A percentile compares a stretch with the other conserved stretches of the same genome.
Conservation (phyloP, 306 rosid genomes). For the Luffa acutangula region DNA sequence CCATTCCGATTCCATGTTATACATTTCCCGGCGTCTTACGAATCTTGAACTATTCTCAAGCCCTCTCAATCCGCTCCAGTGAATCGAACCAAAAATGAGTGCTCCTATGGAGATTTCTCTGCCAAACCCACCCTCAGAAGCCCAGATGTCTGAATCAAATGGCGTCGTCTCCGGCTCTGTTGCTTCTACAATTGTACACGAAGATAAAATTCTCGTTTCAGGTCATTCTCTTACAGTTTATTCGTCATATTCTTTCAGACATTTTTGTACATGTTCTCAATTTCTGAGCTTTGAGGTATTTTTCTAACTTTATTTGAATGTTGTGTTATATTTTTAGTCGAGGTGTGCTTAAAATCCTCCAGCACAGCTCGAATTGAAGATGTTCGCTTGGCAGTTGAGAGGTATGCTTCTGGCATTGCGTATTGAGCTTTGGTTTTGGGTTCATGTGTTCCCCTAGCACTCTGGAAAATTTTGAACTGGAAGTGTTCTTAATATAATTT, state of each 20-base stretch:
- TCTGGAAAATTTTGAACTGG: background rate
- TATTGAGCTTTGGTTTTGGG: background rate
- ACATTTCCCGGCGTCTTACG: background rate
- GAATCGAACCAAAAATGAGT: constrained; percentile 29
- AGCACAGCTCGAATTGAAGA: constrained; percentile 63
- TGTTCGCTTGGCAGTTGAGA: constrained; percentile 63
- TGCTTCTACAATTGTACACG: constrained; percentile 24
- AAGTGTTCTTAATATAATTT: background rate
- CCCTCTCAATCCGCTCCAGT: background rate
- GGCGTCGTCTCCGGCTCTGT: constrained; percentile 22
- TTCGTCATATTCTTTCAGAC: background rate
- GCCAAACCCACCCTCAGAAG: constrained; percentile 25
- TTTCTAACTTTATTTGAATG: background rate
- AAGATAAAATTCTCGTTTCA: constrained; percentile 59
- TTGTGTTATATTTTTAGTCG: constrained; percentile 33
- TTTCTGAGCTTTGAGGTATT: background rate
- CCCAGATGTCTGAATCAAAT: constrained; percentile 24
- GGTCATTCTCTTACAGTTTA: constrained; percentile 25
- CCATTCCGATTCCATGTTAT: background rate
- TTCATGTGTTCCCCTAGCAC: constrained; percentile 1
- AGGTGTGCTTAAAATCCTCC: constrained; percentile 71
- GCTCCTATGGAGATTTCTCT: constrained; percentile 58
- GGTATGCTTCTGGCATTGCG: constrained; percentile 20
- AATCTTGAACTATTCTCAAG: background rate
- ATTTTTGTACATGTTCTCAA: background rate